Evolutionary conservation across 495 filamentous ascomycete genomes (phyloP).

Genomic region (Aspergillus taichungensis): DNA sequence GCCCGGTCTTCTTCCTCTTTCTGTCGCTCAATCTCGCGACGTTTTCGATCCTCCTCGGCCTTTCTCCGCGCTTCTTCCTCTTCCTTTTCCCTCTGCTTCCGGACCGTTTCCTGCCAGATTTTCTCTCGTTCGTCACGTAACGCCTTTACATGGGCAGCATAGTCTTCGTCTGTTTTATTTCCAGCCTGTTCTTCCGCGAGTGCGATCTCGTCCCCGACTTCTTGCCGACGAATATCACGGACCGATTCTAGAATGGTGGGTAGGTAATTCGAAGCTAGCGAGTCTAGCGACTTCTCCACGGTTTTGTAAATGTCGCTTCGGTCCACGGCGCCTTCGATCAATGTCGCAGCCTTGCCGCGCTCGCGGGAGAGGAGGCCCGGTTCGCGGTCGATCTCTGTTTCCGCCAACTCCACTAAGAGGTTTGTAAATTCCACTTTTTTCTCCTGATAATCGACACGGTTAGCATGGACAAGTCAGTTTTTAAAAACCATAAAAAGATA

Average conservation of each 20-base stretch:
- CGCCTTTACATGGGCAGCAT: conserved; percentile 61
- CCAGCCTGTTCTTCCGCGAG: conserved; percentile 58
- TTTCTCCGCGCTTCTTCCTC: conserved; percentile 58
- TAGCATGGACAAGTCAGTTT: conserved; percentile 2
- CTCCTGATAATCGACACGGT: conserved; percentile 37
- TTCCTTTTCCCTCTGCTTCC: conserved; percentile 52
- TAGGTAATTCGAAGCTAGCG: conserved; percentile 56
- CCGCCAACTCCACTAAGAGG: conserved; percentile 60
- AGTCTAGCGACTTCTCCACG: conserved; percentile 57
- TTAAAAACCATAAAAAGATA: background rate
- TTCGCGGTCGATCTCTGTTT: conserved; percentile 75
- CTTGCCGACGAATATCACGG: conserved; percentile 57
- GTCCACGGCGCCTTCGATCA: conserved; percentile 82
- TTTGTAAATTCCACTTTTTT: conserved; percentile 58
- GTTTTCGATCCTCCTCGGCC: conserved; percentile 56
- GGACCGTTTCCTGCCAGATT: conserved; percentile 53
- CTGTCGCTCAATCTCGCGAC: conserved; percentile 52
- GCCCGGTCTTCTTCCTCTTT: conserved; percentile 51
- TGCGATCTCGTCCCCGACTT: conserved; percentile 68
- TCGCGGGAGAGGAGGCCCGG: conserved; percentile 67
- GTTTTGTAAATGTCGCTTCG: conserved; percentile 72
- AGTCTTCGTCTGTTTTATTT: conserved; percentile 75
- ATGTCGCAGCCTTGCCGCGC: conserved; percentile 66
- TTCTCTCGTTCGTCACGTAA: conserved; percentile 56
- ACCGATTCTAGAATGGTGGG: conserved; percentile 56